Evolutionary conservation across 768 basidiomycete genomes (phyloP), one percentile per base, ranked within the genome.

Genomic region (Clitopilus hobsonii): DNA sequence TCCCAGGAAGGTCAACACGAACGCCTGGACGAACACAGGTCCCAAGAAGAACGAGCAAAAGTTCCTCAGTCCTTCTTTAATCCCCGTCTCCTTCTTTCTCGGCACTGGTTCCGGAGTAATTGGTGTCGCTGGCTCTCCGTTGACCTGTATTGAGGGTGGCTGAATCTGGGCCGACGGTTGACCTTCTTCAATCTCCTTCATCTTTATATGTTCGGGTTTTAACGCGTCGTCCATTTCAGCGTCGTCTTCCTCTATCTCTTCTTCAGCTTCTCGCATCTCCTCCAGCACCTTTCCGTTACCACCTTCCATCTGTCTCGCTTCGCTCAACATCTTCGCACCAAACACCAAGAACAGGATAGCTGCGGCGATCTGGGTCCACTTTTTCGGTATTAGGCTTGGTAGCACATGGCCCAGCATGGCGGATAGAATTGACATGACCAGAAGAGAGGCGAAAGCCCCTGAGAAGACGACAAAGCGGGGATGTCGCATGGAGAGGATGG

Each of bases 251-350:
- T 93, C 86, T 51, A 98, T 89, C 71, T 99, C 96, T 67, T 95
- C 93, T 71, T 89, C 88, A n/a, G 91, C 89, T 73, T 99, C 95
- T 53, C 83, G 81, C 88, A 98, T 91, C 71, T 98, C 97, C 69
- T 98, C 95, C 63, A 86, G 72, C 14, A 97, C 88, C 71, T 94
- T 93, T 56, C 83, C 87, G 52, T 74, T 86, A 5, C 90, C 93
- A 0, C 74, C 72, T 53, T 82, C 75, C 92, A 98, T 98, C 59
- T 75, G 76, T 52, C 84, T 73, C 2, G 85, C 95, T 67, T 99
- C 96, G 65, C 86, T 72, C 53, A 93, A 64, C 93, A 99, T 95
- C 71, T 89, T 91, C 49, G 75, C 73, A 4, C 97, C 97, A 69
- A 98, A 99, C 1, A 91, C 82, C 45, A 98, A 69, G 73, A 98